Base-by-base conservation (phyloP, 306 rosid genomes). In the Casuarina equisetifolia region DNA sequence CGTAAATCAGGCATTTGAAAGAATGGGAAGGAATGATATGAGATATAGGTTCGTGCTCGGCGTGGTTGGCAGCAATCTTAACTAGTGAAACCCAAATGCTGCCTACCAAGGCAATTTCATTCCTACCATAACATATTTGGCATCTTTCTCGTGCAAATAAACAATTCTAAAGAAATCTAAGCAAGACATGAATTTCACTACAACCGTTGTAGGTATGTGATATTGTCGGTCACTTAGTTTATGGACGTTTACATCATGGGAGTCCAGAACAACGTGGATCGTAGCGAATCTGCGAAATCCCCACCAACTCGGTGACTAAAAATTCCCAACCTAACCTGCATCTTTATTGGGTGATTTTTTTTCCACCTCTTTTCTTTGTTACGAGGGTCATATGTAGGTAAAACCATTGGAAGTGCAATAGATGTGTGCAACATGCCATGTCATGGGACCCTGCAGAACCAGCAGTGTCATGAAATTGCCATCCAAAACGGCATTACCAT, bases 1-100 rank as follows among this genome's bases (percentile, higher is more conserved):
- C 35, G 75, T 38, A 39, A 85, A 79, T 72, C n/a, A 82, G 75
- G 86, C 88, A n/a, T 82, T 82, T 51, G 79, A 73, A 70, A 82
- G 86, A 42, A 78, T 82, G 82, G 86, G 82, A 38, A 73, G 71
- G 53, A 85, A 76, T n/a, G 84, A 76, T 44, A 82, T 76, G 6
- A 79, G 88, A 70, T 73, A 79, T 46, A 82, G 88, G 84, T 79
- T 82, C 69, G 86, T 79, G 54, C 74, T 85, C 40, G 80, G 82
- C 62, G 44, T 85, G 19, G 80, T 80, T 2, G 86, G 75, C 55
- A 79, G 80, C 82, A 74, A 76, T 42, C 82, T 82, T 46, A 68
- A 76, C 36, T 70, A 69, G 54, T 66, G 44, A 79, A 12, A 38
- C 51, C 74, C 19, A 10, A 7, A 66, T 66, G 15, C 16, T 19